Conservation (phyloP, 208 protist genomes). For the Porcisia deanei region DNA sequence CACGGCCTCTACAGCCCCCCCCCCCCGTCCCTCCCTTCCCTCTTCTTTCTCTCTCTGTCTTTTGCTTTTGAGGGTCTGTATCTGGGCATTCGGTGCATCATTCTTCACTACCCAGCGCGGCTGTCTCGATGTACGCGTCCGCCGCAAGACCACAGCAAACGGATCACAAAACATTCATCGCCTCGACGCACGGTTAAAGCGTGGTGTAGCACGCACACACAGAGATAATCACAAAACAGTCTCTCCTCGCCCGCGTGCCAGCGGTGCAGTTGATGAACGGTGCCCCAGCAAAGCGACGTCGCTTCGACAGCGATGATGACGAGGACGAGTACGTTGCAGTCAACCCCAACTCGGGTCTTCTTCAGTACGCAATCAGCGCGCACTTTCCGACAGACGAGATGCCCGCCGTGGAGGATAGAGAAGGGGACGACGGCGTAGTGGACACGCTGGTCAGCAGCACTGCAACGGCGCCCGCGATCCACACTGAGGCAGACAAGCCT, state of each 20-base stretch:
- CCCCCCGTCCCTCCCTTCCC: not conserved
- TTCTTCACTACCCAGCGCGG: not conserved
- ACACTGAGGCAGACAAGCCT: not conserved
- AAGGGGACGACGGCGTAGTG: not conserved
- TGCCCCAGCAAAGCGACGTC: slow-evolving; percentile 18
- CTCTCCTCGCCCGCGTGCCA: too few relatives aligned
- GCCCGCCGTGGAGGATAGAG: not conserved
- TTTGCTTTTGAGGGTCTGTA: not conserved
- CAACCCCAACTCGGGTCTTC: slow-evolving; percentile 28
- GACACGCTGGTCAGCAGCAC: not conserved
- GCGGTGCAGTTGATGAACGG: not conserved
- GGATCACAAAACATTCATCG: not conserved
- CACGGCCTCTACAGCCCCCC: not conserved
- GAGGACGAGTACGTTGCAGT: slow-evolving; percentile 57
- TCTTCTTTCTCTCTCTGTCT: not conserved
- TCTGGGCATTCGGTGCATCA: not conserved
- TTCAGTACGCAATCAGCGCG: slow-evolving; percentile 31
- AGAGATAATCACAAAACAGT: not conserved
- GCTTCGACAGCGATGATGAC: slow-evolving; percentile 82
- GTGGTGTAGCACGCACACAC: not conserved
- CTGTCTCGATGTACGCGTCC: not conserved
- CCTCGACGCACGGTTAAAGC: not conserved
- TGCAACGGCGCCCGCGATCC: not conserved
- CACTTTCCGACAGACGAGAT: slow-evolving; percentile 25
- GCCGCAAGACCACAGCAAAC: not conserved